Evolutionary conservation across 2,329 filamentous ascomycete genomes (phyloP).

Genomic region (Fusarium graminum): DNA sequence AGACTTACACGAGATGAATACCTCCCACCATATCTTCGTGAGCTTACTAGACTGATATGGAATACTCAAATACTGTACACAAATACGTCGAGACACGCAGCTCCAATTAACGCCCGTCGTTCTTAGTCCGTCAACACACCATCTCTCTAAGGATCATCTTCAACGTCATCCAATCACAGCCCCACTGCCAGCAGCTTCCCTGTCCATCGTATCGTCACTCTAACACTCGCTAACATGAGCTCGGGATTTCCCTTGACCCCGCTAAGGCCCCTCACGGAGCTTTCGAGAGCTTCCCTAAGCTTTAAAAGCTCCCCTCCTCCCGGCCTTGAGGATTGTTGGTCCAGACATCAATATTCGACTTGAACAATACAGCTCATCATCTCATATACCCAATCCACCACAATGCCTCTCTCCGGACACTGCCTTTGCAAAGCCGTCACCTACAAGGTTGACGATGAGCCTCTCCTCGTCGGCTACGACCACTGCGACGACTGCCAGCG

Average conservation of each 20-base stretch:
- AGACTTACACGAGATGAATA: conserved; percentile 2
- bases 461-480: conserved; percentile 72
- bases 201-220: conserved; percentile 35
- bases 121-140: conserved; percentile 29
- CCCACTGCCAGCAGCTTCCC: conserved; percentile 45
- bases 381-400: conserved; percentile 47
- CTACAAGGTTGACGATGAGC: conserved; percentile 70
- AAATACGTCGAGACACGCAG: conserved; percentile 30
- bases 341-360: conserved; percentile 18
- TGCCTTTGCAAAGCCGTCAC: conserved; percentile 79
- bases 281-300: conserved; percentile 41
- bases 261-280: conserved; percentile 45
- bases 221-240: conserved; percentile 26
- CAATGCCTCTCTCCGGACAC: conserved; percentile 76
- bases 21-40: conserved; percentile 7
- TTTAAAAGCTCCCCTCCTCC: conserved; percentile 19
- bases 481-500: conserved; percentile 81
- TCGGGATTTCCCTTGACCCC: conserved; percentile 48
- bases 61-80: conserved; percentile 21
- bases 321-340: background rate
- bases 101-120: conserved; percentile 30
- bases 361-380: conserved; percentile 16
- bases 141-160: conserved; percentile 28
- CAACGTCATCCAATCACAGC: conserved; percentile 50
- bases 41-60: background rate